These are phyloP conservation scores for Xerocomellus intermedius DNA, from an alignment of 768 basidiomycete genomes.

Conservation along the genomic window DNA sequence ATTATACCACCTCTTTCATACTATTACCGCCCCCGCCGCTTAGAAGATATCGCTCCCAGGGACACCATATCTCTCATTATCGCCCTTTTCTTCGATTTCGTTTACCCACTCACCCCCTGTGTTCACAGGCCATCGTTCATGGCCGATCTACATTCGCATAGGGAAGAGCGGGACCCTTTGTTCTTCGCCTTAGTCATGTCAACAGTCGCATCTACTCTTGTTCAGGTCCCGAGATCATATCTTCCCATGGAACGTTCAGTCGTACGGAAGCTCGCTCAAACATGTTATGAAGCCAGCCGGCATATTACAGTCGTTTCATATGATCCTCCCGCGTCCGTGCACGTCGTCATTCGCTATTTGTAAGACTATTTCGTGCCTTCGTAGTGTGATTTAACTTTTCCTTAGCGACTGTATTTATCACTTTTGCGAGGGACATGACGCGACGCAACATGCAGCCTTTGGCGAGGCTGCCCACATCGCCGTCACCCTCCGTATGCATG, in stretches of 20 bases:
- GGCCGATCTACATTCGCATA: constrained; percentile 76
- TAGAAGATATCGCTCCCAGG: constrained; percentile 81
- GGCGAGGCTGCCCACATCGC: constrained; percentile 86
- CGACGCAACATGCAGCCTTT: constrained; percentile 83
- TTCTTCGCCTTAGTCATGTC: constrained; percentile 92
- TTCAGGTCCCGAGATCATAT: constrained; percentile 86
- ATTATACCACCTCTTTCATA: constrained; percentile 60
- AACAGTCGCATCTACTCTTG: constrained; percentile 81
- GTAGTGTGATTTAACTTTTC: constrained; percentile 5
- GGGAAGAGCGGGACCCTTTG: constrained; percentile 86
- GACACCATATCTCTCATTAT: constrained; percentile 81
- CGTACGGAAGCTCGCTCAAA: constrained; percentile 80
- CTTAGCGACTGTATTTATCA: constrained; percentile 79
- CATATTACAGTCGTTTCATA: constrained; percentile 79
- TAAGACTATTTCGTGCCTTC: constrained; percentile 38
- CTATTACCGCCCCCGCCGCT: constrained; percentile 69
- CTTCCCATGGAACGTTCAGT: constrained; percentile 82
- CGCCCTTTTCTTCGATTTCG: constrained; percentile 89
- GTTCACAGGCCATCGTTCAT: constrained; percentile 90
- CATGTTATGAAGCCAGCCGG: constrained; percentile 78
- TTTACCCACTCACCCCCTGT: constrained; percentile 88
- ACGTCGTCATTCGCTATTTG: constrained; percentile 89
- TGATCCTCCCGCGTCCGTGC: constrained; percentile 80
- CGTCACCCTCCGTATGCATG: constrained; percentile 80
- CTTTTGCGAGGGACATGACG: constrained; percentile 86